Evolutionary conservation across 2,329 filamentous ascomycete genomes (phyloP).

Genomic region (Apiospora malaysiana): DNA sequence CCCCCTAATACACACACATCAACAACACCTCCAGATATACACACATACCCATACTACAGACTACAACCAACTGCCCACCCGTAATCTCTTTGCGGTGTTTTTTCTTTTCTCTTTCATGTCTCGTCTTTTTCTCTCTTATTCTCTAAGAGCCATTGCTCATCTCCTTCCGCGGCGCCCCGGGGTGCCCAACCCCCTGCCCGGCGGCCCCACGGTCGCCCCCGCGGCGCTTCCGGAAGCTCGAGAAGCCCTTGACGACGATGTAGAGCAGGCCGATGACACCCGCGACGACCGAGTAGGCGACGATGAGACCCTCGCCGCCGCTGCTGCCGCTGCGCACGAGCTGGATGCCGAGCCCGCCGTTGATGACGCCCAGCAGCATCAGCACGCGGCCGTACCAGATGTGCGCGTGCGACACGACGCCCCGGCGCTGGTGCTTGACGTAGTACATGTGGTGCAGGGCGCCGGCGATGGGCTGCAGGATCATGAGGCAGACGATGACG

Average conservation of each 20-base stretch:
- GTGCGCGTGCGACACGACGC: slow-evolving; percentile 60
- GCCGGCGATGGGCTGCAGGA: slow-evolving; percentile 64
- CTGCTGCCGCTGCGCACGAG: slow-evolving; percentile 44
- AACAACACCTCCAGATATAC: not conserved
- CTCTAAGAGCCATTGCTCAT: not conserved
- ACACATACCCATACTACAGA: not conserved
- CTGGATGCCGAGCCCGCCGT: slow-evolving; percentile 66
- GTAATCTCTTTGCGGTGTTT: too few relatives aligned
- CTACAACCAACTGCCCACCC: not conserved
- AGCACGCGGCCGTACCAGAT: slow-evolving; percentile 67
- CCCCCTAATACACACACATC: not conserved
- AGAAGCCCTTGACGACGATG: slow-evolving; percentile 39
- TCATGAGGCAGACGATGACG: slow-evolving; percentile 58
- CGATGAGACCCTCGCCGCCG: slow-evolving; percentile 41
- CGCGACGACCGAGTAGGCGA: slow-evolving; percentile 63
- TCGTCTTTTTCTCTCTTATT: too few relatives aligned
- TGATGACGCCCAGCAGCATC: slow-evolving; percentile 64
- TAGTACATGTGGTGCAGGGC: slow-evolving; percentile 63
- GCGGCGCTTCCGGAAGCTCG: slow-evolving; percentile 15
- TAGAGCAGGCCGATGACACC: slow-evolving; percentile 56
- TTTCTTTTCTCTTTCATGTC: too few relatives aligned
- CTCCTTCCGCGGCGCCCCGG: not conserved
- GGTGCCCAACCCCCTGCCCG: not conserved
- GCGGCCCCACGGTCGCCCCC: too few relatives aligned
- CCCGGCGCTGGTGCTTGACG: slow-evolving; percentile 52